Evolutionary conservation across 2,329 filamentous ascomycete species (phyloP), one percentile per base, ranked within the genome.

Genomic region (Sporothrix schenckii): DNA sequence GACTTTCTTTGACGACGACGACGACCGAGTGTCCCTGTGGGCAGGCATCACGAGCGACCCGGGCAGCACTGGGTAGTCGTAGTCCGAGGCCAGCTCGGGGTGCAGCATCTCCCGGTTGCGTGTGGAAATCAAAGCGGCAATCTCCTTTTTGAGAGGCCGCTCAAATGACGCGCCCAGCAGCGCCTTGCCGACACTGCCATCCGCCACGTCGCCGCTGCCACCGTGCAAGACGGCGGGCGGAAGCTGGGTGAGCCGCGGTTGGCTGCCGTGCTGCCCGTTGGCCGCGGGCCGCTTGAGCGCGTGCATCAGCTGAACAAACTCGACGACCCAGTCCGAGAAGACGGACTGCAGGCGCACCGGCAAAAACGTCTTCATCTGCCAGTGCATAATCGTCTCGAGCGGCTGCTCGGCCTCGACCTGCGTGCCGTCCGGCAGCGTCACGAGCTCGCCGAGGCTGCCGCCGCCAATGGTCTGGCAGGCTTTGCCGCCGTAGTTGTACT

Each of bases 401-500:
- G 70, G 47, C 69, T 72, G 70, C 30, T 72, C 69, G 11, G 30
- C 41, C 24, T 50, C 70, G 7, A 21, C 30, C 60, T 34, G 91
- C 16, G 98, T 86, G 3, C 88, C 86, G 78, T 97, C 60, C 16
- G 21, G 30, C 39, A 39, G 93, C 58, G 91, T 50, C 4, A 24
- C 53, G 21, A 24, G 27, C 34, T 27, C 54, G n/a, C 50, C 52
- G 88, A 4, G 86, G 84, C 91, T 85, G 14, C 44, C 52, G 88
- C 4, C 87, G 83, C 91, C 85, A 3, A 97, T 92, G 76, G 95
- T 88, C 66, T 90, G 88, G 74, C 93, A 97, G 4, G 92, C 95
- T 77, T 96, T 96, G 72, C 95, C 95, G 69, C 95, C 96, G 76
- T 98, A 98, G 83, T 99, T 99, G 84, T 94, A 97, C 80, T 97